Evolutionary conservation across 2,329 filamentous ascomycete genomes (phyloP).

Genomic region (Botrytis sinoallii): DNA sequence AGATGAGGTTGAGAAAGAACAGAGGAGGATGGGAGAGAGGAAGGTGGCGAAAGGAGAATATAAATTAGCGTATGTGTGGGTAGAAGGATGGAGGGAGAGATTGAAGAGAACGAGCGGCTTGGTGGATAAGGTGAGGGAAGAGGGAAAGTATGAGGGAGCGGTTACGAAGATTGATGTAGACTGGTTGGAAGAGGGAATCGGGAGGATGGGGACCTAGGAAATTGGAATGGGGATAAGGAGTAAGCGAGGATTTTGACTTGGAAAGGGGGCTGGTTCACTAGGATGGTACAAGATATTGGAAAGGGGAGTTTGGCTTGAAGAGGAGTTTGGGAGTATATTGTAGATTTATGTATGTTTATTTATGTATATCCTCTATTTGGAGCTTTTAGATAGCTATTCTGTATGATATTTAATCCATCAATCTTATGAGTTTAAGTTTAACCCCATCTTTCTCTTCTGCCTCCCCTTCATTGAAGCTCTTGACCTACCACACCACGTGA

Average conservation of each 20-base stretch:
- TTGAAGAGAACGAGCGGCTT: constrained; percentile 27
- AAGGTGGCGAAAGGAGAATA: constrained; percentile 10
- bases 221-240: no score
- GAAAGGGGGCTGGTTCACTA: background rate
- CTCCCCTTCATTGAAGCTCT: background rate
- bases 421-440: background rate
- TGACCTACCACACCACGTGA: background rate
- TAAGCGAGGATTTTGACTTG: background rate
- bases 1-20: background rate
- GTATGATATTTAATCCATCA: background rate
- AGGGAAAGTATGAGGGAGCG: background rate
- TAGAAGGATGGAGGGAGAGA: constrained; percentile 28
- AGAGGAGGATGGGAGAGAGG: constrained; percentile 8
- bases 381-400: background rate
- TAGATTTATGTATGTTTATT: background rate
- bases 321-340: background rate
- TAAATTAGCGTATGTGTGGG: constrained; percentile 26
- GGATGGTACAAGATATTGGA: background rate
- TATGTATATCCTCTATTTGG: background rate
- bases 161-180: background rate
- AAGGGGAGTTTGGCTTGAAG: background rate
- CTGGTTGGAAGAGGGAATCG: background rate
- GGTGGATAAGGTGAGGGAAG: constrained; percentile 24
- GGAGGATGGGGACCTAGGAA: background rate
- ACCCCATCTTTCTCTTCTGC: background rate